phyloP scores from a whole-genome alignment of 345 rosid genomes.

The Sisymbrium irio region DNA sequence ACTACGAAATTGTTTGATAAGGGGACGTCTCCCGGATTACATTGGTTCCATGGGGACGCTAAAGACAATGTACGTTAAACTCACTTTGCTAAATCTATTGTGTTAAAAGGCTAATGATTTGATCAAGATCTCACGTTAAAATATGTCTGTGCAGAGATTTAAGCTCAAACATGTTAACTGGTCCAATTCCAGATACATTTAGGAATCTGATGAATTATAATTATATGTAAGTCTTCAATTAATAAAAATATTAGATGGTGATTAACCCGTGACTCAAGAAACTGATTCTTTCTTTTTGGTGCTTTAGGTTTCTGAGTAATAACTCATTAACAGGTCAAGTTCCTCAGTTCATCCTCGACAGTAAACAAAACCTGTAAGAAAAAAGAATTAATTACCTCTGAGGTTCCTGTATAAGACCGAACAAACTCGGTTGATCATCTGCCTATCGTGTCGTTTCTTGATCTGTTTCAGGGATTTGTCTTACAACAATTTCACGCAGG shows the following conservation, averaged over 20 bases:
- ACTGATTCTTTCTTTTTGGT: background rate
- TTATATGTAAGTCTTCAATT: conserved; percentile 45
- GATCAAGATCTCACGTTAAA: background rate
- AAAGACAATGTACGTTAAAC: conserved; percentile 47
- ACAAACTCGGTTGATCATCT: background rate
- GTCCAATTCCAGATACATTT: conserved; percentile 44
- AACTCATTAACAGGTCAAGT: conserved; percentile 70
- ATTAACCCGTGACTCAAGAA: background rate
- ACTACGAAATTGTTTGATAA: conserved; percentile 60
- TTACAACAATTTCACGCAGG: conserved; percentile 70
- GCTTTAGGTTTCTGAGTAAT: conserved; percentile 64
- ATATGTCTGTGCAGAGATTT: conserved; percentile 53
- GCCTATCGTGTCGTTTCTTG: background rate
- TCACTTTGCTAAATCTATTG: background rate
- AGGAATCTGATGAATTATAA: background rate
- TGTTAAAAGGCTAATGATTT: background rate
- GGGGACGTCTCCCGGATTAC: conserved; percentile 46
- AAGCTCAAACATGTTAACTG: conserved; percentile 71
- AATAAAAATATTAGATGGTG: background rate
- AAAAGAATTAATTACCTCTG: background rate
- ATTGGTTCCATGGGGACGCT: conserved; percentile 45
- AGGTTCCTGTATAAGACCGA: background rate
- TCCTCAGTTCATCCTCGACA: conserved; percentile 47
- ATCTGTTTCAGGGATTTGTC: conserved; percentile 67
- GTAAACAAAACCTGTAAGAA: conserved; percentile 39